A percentile compares a stretch with the other conserved stretches of the same genome.
These are phyloP conservation scores for Calocera viscosa DNA, from an alignment of 768 basidiomycete genomes.

Conservation along the genomic window DNA sequence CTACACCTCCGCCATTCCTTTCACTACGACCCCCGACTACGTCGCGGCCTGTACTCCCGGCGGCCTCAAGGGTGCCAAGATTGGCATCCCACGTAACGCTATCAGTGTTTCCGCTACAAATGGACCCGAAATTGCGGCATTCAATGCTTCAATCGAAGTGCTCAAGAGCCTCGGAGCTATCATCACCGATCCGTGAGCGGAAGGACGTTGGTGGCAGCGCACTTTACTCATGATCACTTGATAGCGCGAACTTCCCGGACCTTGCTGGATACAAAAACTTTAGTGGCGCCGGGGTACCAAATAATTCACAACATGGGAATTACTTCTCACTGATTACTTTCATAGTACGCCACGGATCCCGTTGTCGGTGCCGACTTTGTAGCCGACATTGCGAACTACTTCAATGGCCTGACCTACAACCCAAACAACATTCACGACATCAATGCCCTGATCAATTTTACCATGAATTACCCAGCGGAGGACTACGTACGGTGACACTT, in stretches of 20 bases:
- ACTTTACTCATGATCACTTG: too few species aligned
- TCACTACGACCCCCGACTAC: not conserved
- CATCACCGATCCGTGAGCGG: not conserved
- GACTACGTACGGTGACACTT: not conserved
- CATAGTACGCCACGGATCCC: not conserved
- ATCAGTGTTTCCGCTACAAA: not conserved
- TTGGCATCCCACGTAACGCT: slow-evolving; percentile 4
- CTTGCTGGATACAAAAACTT: not conserved
- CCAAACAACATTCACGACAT: not conserved
- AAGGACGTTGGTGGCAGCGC: too few species aligned
- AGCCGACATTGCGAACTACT: slow-evolving; percentile 3
- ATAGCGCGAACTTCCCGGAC: not conserved
- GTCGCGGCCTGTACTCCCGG: not conserved
- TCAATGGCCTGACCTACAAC: slow-evolving; percentile 5
- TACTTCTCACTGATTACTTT: not conserved
- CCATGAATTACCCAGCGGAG: slow-evolving; percentile 2
- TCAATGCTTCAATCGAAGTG: not conserved
- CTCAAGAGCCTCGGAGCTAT: not conserved
- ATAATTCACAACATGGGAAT: not conserved
- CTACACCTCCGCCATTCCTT: slow-evolving; percentile 32
- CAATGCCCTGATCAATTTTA: not conserved
- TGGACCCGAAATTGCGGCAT: not conserved
- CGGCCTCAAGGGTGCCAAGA: slow-evolving; percentile 2
- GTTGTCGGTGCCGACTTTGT: slow-evolving; percentile 3
- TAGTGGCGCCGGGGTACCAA: not conserved